phyloP scores from a whole-genome alignment of 2,329 filamentous ascomycete genomes.

The Phialophora chinensis region DNA sequence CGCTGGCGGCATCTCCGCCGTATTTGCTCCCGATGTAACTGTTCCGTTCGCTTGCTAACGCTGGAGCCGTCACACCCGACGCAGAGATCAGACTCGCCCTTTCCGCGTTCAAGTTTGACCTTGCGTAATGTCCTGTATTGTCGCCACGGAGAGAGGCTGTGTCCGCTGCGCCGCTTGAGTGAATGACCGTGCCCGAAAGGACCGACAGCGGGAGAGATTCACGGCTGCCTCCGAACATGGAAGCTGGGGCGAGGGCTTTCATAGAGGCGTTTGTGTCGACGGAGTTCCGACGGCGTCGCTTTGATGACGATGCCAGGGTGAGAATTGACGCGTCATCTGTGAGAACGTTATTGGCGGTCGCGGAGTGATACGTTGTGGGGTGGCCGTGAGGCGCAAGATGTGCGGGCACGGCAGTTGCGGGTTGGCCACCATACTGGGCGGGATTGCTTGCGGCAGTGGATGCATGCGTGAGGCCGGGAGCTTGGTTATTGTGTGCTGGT shows the following conservation, averaged over 20 bases:
- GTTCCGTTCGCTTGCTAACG: conserved; percentile 75
- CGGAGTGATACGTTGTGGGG: conserved; percentile 63
- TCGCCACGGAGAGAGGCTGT: conserved; percentile 45
- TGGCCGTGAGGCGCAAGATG: conserved; percentile 61
- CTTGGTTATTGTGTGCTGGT: conserved; percentile 50
- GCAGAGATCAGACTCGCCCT: conserved; percentile 75
- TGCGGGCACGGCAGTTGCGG: conserved; percentile 65
- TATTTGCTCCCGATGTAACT: conserved; percentile 72
- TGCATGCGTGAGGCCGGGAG: conserved; percentile 42
- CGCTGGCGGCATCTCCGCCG: conserved; percentile 77
- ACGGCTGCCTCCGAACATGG: conserved; percentile 67
- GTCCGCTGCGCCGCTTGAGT: conserved; percentile 48
- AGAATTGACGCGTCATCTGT: conserved; percentile 70
- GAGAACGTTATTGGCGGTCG: conserved; percentile 68
- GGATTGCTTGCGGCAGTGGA: conserved; percentile 42
- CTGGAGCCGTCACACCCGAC: conserved; percentile 67
- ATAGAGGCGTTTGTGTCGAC: conserved; percentile 71
- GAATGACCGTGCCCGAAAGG: conserved; percentile 60
- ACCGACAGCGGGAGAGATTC: conserved; percentile 69
- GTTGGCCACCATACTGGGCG: conserved; percentile 63
- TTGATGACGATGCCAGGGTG: conserved; percentile 69
- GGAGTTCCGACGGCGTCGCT: conserved; percentile 66
- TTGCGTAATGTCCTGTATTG: conserved; percentile 54
- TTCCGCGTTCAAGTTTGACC: conserved; percentile 63
- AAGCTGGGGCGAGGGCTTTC: conserved; percentile 67